Conservation (phyloP, 202 grass and related monocot species). For the Setaria italica region DNA sequence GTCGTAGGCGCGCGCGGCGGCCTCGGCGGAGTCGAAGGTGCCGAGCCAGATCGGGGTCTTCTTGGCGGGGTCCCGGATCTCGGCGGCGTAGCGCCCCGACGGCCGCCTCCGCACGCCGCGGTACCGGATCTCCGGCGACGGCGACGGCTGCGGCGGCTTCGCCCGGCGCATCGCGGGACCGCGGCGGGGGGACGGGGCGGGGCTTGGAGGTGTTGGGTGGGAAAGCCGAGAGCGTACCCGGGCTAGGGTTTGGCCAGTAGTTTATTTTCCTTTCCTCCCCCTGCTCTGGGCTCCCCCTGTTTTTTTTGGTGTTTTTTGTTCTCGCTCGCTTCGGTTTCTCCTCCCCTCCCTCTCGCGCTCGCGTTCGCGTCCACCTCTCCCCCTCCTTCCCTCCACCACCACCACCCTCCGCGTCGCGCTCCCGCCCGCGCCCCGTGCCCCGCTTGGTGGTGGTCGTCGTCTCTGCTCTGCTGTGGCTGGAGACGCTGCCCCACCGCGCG, state of each 20-base stretch:
- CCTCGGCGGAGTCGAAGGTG: constrained; percentile 85
- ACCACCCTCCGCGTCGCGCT: background rate
- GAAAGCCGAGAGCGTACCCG: background rate
- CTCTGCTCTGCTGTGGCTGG: background rate
- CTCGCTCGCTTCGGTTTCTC: constrained; percentile 42
- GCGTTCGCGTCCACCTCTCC: background rate
- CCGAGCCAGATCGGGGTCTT: constrained; percentile 94
- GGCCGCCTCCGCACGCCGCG: constrained; percentile 76
- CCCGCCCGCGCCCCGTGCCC: background rate
- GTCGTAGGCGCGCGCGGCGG: constrained; percentile 83
- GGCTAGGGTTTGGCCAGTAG: constrained; percentile 62
- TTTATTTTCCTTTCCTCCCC: background rate
- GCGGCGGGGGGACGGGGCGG: background rate
- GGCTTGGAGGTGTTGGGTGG: background rate
- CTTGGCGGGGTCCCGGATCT: constrained; percentile 81
- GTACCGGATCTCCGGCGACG: constrained; percentile 77
- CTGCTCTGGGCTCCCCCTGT: background rate
- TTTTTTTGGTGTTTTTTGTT: background rate
- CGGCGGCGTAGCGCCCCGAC: constrained; percentile 82
- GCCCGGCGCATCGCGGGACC: constrained; percentile 65
- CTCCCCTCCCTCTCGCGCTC: background rate
- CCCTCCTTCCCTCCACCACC: background rate
- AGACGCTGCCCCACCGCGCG: background rate
- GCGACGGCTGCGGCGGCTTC: constrained; percentile 50
- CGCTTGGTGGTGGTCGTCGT: background rate